phyloP scores from a whole-genome alignment of 129 eudicot genomes.

The Deinandra increscens region DNA sequence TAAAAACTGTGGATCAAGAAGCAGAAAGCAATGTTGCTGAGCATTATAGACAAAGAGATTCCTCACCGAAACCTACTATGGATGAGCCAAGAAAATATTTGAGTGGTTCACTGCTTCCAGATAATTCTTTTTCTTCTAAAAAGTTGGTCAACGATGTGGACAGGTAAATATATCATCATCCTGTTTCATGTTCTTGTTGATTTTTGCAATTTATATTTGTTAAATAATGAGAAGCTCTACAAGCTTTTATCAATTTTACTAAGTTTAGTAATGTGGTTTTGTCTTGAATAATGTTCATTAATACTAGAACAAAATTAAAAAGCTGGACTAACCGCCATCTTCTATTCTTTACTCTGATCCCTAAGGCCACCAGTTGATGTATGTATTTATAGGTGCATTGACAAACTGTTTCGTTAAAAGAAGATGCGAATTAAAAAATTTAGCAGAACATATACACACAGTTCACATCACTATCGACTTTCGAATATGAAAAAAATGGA shows the following conservation, averaged over 20 bases:
- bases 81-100: slow-evolving; percentile 47
- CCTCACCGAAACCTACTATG: slow-evolving; percentile 38
- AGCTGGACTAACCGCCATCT: background rate
- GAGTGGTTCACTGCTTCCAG: slow-evolving; percentile 77
- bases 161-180: slow-evolving; percentile 48
- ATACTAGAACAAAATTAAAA: background rate
- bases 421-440: background rate
- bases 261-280: slow-evolving; percentile 9
- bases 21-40: slow-evolving; percentile 44
- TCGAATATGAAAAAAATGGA: background rate
- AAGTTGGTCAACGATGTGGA: slow-evolving; percentile 50
- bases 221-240: background rate
- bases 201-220: background rate
- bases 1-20: slow-evolving; percentile 46
- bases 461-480: background rate
- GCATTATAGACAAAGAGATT: slow-evolving; percentile 34
- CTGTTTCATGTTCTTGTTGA: slow-evolving; percentile 9
- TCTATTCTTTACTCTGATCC: background rate
- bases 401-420: slow-evolving; percentile 12
- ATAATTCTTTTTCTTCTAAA: slow-evolving; percentile 49
- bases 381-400: slow-evolving; percentile 5
- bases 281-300: background rate
- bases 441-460: background rate
- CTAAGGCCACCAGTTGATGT: background rate
- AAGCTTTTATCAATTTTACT: background rate